phyloP scores from a whole-genome alignment of 345 rosid species.

The Erodium maritimum region DNA sequence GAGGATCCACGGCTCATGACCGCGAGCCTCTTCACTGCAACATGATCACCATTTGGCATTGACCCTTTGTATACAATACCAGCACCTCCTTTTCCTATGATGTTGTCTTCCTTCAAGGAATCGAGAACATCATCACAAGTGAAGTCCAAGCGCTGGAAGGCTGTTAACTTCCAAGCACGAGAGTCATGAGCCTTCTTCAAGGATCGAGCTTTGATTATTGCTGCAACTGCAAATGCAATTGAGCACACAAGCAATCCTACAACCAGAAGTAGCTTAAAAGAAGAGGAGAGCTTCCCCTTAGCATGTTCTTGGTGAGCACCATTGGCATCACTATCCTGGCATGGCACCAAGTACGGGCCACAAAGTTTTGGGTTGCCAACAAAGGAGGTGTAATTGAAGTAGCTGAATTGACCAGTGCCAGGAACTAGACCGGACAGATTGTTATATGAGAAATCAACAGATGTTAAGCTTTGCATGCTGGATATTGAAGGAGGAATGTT shows the following conservation, averaged over 20 bases:
- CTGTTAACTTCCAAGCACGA: constrained; percentile 85
- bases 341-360: constrained; percentile 78
- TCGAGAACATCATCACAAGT: constrained; percentile 73
- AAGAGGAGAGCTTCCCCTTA: constrained; percentile 62
- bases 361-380: constrained; percentile 69
- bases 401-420: constrained; percentile 77
- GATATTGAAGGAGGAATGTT: constrained; percentile 61
- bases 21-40: constrained; percentile 76
- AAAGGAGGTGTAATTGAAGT: constrained; percentile 84
- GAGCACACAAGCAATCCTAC: constrained; percentile 80
- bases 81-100: constrained; percentile 90
- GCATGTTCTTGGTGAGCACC: constrained; percentile 39
- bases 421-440: constrained; percentile 89
- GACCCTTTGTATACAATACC: constrained; percentile 76
- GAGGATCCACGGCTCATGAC: constrained; percentile 77
- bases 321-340: constrained; percentile 49
- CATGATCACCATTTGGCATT: constrained; percentile 69
- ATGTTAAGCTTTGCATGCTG: constrained; percentile 80
- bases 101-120: constrained; percentile 78
- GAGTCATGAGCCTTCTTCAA: constrained; percentile 73
- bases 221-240: constrained; percentile 67
- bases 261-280: constrained; percentile 71
- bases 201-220: constrained; percentile 70
- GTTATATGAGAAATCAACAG: constrained; percentile 85
- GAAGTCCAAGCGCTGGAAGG: constrained; percentile 91